phyloP scores from a whole-genome alignment of 371 early-diverging fungal genomes.

The Chytridiales sp. region DNA sequence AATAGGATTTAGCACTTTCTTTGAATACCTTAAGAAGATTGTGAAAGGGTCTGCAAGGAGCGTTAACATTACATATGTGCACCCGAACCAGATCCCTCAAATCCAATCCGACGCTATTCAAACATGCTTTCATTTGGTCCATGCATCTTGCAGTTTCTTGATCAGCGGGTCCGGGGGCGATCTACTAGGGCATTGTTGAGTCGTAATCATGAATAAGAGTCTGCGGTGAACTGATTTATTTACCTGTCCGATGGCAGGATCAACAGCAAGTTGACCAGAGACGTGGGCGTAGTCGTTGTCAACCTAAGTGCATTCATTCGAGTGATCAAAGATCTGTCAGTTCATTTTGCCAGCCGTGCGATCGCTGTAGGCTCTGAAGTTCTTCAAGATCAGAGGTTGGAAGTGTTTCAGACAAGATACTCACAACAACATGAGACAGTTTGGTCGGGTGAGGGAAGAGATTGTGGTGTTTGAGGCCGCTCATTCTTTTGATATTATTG shows the following conservation, averaged over 20 bases:
- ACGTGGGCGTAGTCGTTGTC: constrained; percentile 28
- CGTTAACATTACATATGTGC: constrained; percentile 14
- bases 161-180: constrained; percentile 13
- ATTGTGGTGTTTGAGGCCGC: constrained; percentile 12
- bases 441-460: constrained; percentile 14
- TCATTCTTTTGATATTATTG: background rate
- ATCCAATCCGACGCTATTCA: constrained; percentile 2
- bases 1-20: too few relatives aligned
- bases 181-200: background rate
- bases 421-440: constrained; percentile 21
- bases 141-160: constrained; percentile 19
- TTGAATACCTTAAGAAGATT: too few relatives aligned
- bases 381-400: too few relatives aligned
- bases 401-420: background rate
- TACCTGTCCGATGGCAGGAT: constrained; percentile 7
- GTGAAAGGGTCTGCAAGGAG: too few relatives aligned
- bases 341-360: too few relatives aligned
- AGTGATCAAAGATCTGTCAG: background rate
- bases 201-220: background rate
- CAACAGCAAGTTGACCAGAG: constrained; percentile 16
- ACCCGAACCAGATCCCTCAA: constrained; percentile 17
- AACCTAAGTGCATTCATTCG: background rate
- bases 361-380: too few relatives aligned
- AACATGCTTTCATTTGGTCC: constrained; percentile 13
- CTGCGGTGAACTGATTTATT: background rate